Evolutionary conservation across 2,329 filamentous ascomycete species (phyloP).

Genomic region (Calycina herbarum): DNA sequence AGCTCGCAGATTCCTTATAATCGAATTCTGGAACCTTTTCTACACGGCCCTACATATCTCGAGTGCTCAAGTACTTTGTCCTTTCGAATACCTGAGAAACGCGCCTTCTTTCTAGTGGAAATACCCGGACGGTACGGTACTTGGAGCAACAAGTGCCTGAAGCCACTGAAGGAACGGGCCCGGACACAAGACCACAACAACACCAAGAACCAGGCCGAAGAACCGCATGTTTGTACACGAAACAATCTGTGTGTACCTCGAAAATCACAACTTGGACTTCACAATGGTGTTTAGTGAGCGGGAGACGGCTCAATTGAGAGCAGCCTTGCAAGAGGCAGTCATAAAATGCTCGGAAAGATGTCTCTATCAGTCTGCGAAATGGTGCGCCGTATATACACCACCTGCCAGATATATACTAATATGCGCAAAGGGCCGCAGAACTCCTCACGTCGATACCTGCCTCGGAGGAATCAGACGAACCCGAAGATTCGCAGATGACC

Average conservation of each 20-base stretch:
- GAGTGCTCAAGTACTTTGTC: neutral
- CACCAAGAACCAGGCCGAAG: neutral
- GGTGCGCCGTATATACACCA: constrained; percentile 52
- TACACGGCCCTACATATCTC: neutral
- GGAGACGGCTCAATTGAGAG: constrained; percentile 54
- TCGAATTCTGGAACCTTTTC: neutral
- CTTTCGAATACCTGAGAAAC: neutral
- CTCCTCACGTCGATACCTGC: constrained; percentile 78
- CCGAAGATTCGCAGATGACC: constrained; percentile 60
- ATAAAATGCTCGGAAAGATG: constrained; percentile 92
- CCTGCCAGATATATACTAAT: constrained; percentile 20
- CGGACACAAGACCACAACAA: neutral
- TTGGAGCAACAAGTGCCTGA: neutral
- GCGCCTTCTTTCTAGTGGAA: neutral
- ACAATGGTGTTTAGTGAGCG: constrained; percentile 48
- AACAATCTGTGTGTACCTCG: neutral
- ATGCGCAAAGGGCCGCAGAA: constrained; percentile 76
- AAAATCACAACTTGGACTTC: neutral
- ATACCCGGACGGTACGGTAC: no score
- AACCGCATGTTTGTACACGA: neutral
- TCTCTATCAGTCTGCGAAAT: constrained; percentile 95
- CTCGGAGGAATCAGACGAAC: constrained; percentile 50
- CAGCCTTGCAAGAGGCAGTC: constrained; percentile 79
- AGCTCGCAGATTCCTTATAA: neutral
- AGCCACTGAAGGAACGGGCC: constrained; percentile 5